A percentile compares a stretch with the other conserved stretches of the same genome.
Evolutionary conservation across 768 basidiomycete species (phyloP).

Genomic region (Russula virescens): DNA sequence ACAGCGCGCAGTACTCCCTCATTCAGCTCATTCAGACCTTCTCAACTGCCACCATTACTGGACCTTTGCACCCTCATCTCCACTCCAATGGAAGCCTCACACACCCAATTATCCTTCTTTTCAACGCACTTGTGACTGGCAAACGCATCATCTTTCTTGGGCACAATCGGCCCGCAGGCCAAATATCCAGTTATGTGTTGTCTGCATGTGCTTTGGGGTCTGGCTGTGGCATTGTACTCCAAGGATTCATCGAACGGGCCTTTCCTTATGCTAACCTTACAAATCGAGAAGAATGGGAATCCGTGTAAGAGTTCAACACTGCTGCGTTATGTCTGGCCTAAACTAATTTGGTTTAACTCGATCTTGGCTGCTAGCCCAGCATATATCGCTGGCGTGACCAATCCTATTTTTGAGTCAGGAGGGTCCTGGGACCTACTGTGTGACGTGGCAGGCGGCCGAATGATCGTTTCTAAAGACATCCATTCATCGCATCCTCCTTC

Average conservation of each 20-base stretch:
- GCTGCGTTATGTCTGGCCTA: background rate
- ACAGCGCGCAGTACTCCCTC: constrained; percentile 68
- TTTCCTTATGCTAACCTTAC: constrained; percentile 94
- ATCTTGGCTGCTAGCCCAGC: constrained; percentile 55
- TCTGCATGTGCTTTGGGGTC: constrained; percentile 92
- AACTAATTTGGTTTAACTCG: background rate
- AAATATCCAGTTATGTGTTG: constrained; percentile 87
- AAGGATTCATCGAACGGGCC: constrained; percentile 85
- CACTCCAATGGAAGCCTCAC: constrained; percentile 89
- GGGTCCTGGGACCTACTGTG: constrained; percentile 91
- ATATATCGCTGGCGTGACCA: constrained; percentile 95
- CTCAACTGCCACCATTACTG: constrained; percentile 55
- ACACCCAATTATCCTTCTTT: constrained; percentile 90
- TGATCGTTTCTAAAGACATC: constrained; percentile 86
- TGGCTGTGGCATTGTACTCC: constrained; percentile 77
- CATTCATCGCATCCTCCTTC: constrained; percentile 41
- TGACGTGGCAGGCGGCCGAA: constrained; percentile 81
- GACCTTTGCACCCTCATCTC: constrained; percentile 84
- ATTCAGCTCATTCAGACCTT: constrained; percentile 88
- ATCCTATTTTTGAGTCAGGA: constrained; percentile 89
- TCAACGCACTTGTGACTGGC: constrained; percentile 92
- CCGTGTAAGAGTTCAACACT: constrained; percentile 53
- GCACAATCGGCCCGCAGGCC: constrained; percentile 80
- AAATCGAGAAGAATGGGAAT: constrained; percentile 85
- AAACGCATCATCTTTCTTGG: constrained; percentile 97